Conservation (phyloP, 805 yeast species). For the Myxozyma sirexii region DNA sequence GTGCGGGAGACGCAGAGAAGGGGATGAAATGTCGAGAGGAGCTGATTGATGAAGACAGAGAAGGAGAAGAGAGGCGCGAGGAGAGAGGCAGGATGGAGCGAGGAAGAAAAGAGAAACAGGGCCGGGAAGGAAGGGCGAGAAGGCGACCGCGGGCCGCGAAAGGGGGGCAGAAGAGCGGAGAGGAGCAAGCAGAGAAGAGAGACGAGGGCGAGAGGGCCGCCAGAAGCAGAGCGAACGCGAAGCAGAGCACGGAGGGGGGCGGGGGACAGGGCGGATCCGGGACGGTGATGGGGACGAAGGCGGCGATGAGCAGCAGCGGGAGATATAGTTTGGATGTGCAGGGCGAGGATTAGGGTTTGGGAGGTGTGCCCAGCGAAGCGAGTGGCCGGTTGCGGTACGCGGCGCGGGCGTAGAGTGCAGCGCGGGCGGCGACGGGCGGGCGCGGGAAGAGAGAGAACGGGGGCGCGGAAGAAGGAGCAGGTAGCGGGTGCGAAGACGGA, state of each 20-base stretch:
- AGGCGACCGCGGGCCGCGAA: neutral
- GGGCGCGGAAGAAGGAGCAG: neutral
- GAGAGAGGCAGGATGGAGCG: neutral
- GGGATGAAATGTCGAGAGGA: neutral
- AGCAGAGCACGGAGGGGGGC: neutral
- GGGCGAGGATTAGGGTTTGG: slow-evolving; percentile 3
- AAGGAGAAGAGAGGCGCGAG: neutral
- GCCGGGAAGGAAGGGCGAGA: neutral
- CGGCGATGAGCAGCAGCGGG: slow-evolving; percentile 14
- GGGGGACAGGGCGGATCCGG: neutral
- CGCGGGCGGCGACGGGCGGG: neutral
- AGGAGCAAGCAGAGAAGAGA: neutral
- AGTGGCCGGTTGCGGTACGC: neutral
- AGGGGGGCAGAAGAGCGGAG: neutral
- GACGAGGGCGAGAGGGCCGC: neutral
- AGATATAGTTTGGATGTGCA: slow-evolving; percentile 20
- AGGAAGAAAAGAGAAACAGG: neutral
- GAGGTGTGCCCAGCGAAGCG: slow-evolving; percentile 1
- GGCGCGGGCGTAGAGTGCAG: too few species aligned
- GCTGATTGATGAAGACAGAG: neutral
- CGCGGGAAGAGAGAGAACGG: neutral
- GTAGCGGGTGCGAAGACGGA: neutral
- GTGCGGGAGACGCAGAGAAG: neutral
- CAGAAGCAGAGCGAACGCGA: neutral
- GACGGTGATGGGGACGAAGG: slow-evolving; percentile 3